Conservation (phyloP, 2,329 filamentous ascomycete genomes). For the Bipolaris cookei region DNA sequence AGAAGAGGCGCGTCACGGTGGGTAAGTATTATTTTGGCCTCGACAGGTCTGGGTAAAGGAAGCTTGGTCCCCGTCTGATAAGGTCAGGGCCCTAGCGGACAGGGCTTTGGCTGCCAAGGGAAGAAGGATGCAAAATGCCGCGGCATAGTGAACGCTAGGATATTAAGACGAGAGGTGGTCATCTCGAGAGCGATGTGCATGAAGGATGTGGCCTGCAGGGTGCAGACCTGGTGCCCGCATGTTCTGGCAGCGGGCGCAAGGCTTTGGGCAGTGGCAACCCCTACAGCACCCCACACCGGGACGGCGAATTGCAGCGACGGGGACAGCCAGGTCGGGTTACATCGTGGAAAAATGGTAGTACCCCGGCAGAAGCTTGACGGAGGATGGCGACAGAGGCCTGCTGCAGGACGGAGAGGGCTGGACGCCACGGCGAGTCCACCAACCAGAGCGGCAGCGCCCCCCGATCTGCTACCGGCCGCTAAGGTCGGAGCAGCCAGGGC, state of each 20-base stretch:
- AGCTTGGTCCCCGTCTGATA: slow-evolving; percentile 49
- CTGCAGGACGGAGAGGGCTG: slow-evolving; percentile 47
- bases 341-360: slow-evolving; percentile 39
- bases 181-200: slow-evolving; percentile 39
- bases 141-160: slow-evolving; percentile 44
- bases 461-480: slow-evolving; percentile 46
- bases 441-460: slow-evolving; percentile 29
- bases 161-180: slow-evolving; percentile 40
- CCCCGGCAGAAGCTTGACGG: slow-evolving; percentile 33
- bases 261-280: slow-evolving; percentile 45
- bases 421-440: slow-evolving; percentile 38
- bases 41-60: slow-evolving; percentile 33
- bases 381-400: slow-evolving; percentile 36
- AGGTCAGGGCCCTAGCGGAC: slow-evolving; percentile 42
- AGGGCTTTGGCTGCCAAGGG: slow-evolving; percentile 41
- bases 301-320: slow-evolving; percentile 43
- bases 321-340: slow-evolving; percentile 46
- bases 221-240: slow-evolving; percentile 44
- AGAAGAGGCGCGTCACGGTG: slow-evolving; percentile 46
- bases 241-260: slow-evolving; percentile 43
- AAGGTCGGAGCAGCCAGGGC: slow-evolving; percentile 41
- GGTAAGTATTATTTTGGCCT: slow-evolving; percentile 50
- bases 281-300: slow-evolving; percentile 44
- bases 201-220: slow-evolving; percentile 39
- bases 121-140: slow-evolving; percentile 40